Evolutionary conservation across 306 rosid species (phyloP), one percentile per base, ranked within the genome.

Genomic region (Cucurbita ficifolia): DNA sequence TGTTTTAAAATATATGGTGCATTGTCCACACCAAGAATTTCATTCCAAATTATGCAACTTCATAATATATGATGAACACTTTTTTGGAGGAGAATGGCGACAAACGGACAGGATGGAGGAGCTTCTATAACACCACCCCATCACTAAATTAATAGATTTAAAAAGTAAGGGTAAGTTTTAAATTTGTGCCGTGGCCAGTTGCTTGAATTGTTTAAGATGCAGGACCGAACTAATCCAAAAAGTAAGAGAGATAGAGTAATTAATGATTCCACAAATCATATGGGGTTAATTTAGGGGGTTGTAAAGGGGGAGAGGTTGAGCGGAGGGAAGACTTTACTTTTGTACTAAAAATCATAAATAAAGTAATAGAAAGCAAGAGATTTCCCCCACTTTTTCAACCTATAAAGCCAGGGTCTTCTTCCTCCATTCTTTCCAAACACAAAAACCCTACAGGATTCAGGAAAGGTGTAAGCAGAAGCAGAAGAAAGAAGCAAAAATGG

Each of bases 171-270:
- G 1, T 49, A 69, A 48, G 42, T 69, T 69, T 69, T 46, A 24
- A 48, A 70, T 29, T 49, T 81, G 78, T 75, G 57, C 43, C 83
- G 76, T 87, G 96, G 84, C 96, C 57, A 40, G 51, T 85, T 88
- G 90, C 87, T 85, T 83, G 85, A 79, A 86, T 89, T 83, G 60
- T 86, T 70, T 75, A 88, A 62, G 70, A 59, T 54, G 7, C 72
- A 85, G 53, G 82, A 78, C 45, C 82, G 71, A 95, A 88, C 97
- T 91, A 91, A 89, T 87, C 96, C 90, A 85, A 86, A 84, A 87
- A 85, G 83, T 84, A 80, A 83, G 82, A 81, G 56, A 76, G 78
- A 80, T 76, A 82, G 82, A 79, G 49, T 71, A 89, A 81, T 64
- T 80, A 69, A 76, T 75, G 88, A 83, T 89, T 55, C 33, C 10